phyloP scores from a whole-genome alignment of 177 flowering plant species.

The Vitis hybrid region DNA sequence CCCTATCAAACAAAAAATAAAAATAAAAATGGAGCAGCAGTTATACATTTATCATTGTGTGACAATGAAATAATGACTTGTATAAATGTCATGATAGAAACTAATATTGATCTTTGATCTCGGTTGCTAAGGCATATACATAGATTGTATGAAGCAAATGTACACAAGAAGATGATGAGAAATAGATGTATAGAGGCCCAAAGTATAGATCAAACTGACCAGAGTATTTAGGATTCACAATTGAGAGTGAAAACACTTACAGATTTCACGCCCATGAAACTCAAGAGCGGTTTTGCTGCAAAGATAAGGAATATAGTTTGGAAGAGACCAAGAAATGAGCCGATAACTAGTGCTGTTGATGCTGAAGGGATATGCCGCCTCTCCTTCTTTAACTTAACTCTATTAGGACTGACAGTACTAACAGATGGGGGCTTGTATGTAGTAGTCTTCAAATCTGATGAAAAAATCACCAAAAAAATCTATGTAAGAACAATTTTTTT shows the following conservation, averaged over 20 bases:
- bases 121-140: too few species aligned
- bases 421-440: conserved; percentile 9
- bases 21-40: background rate
- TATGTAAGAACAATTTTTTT: conserved; percentile 2
- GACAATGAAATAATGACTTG: too few species aligned
- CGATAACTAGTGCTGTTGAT: conserved; percentile 57
- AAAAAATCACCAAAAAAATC: conserved; percentile 1
- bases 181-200: too few species aligned
- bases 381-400: conserved; percentile 7
- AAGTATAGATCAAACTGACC: too few species aligned
- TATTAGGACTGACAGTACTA: background rate
- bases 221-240: background rate
- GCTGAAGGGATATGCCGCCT: conserved; percentile 56
- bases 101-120: too few species aligned
- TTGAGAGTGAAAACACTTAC: conserved; percentile 26
- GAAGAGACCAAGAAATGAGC: conserved; percentile 51
- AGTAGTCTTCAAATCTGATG: conserved; percentile 17
- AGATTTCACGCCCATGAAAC: conserved; percentile 57
- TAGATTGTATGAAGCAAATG: too few species aligned
- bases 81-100: too few species aligned
- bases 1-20: conserved; percentile 25
- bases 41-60: too few species aligned
- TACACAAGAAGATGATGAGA: too few species aligned
- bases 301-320: conserved; percentile 53
- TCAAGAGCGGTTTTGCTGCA: conserved; percentile 46